These are phyloP conservation scores for Kondoa malvinella DNA, from an alignment of 768 basidiomycete genomes.

Conservation along the genomic window DNA sequence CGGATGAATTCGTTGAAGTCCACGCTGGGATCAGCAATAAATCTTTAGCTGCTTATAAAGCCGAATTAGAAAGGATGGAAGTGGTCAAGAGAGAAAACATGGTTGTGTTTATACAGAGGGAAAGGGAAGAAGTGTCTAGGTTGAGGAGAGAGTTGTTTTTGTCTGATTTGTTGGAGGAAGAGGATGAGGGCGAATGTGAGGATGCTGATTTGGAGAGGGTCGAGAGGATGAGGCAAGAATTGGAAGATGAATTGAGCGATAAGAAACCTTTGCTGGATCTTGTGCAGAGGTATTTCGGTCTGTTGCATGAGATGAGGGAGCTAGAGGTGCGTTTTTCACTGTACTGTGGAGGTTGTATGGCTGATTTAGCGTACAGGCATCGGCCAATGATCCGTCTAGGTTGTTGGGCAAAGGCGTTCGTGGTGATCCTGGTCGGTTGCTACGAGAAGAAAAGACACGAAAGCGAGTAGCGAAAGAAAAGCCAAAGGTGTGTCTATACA, in stretches of 20 bases:
- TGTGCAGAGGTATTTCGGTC: constrained; percentile 76
- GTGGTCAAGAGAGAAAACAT: constrained; percentile 74
- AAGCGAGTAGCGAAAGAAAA: constrained; percentile 85
- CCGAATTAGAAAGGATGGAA: constrained; percentile 76
- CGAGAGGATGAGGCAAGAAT: constrained; percentile 65
- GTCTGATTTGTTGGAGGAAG: background rate
- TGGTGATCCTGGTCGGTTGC: constrained; percentile 57
- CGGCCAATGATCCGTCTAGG: constrained; percentile 63
- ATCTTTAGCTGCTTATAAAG: constrained; percentile 64
- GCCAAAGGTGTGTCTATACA: constrained; percentile 49
- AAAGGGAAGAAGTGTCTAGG: constrained; percentile 57
- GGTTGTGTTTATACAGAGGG: constrained; percentile 63
- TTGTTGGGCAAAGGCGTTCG: constrained; percentile 62
- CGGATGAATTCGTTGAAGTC: constrained; percentile 79
- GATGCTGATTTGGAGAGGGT: constrained; percentile 48
- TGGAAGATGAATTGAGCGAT: constrained; percentile 68
- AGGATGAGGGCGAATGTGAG: constrained; percentile 38
- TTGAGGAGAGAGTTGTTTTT: constrained; percentile 65
- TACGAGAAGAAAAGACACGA: constrained; percentile 92
- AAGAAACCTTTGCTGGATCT: constrained; percentile 58
- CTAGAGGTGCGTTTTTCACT: constrained; percentile 38
- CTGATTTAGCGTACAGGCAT: constrained; percentile 32
- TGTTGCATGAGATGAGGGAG: constrained; percentile 77
- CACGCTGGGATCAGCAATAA: constrained; percentile 59
- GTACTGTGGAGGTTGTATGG: background rate